These are phyloP conservation scores for Irpex sp. DNA, from an alignment of 1,284 basidiomycete species.

Conservation along the genomic window DNA sequence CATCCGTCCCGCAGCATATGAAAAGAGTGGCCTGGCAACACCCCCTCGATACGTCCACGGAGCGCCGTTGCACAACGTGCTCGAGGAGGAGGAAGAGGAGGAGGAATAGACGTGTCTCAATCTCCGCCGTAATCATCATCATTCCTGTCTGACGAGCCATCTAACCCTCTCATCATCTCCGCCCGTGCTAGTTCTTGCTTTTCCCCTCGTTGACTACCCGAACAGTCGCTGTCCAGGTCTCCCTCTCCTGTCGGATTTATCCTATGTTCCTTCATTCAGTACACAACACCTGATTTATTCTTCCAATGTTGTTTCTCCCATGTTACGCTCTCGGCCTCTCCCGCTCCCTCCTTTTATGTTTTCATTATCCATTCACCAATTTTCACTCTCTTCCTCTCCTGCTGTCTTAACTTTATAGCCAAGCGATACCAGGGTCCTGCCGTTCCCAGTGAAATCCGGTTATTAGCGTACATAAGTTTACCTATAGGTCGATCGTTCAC, in stretches of 20 bases:
- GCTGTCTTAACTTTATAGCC: neutral
- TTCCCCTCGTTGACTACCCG: neutral
- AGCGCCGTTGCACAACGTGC: slow-evolving; percentile 80
- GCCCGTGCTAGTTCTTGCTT: neutral
- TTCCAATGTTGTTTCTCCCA: neutral
- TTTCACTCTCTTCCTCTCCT: neutral
- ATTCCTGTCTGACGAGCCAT: neutral
- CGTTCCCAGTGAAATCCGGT: neutral
- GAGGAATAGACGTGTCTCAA: slow-evolving; percentile 1
- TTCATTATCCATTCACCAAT: neutral
- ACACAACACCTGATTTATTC: neutral
- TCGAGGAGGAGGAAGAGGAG: slow-evolving; percentile 74
- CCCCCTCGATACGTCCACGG: slow-evolving; percentile 82
- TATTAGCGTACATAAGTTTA: neutral
- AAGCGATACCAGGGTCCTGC: neutral
- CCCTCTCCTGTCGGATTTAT: neutral
- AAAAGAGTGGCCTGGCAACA: slow-evolving; percentile 21
- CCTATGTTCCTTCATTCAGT: neutral
- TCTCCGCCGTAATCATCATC: neutral
- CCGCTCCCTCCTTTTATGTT: neutral
- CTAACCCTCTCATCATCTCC: neutral
- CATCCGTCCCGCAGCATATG: neutral
- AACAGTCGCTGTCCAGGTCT: neutral
- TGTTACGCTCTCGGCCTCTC: neutral
- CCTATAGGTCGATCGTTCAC: neutral